Conservation (phyloP, 768 basidiomycete species). For the Collybiopsis luxurians region DNA sequence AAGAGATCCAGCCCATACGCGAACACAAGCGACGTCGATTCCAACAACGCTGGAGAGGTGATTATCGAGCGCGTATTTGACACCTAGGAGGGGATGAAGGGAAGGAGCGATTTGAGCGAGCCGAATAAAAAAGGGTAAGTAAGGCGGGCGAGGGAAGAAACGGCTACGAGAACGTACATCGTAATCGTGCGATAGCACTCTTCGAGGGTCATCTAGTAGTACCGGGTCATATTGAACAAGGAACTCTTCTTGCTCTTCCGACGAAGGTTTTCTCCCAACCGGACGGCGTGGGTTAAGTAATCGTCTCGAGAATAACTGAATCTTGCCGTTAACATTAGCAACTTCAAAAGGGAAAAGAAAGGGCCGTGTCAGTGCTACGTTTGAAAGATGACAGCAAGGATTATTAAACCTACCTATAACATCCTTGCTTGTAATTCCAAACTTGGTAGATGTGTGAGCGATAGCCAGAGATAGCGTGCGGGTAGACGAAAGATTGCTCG, state of each 20-base stretch:
- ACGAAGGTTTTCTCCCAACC: conserved; percentile 64
- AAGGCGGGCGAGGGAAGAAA: neutral
- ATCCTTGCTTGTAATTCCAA: conserved; percentile 85
- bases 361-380: too few relatives aligned
- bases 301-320: conserved; percentile 71
- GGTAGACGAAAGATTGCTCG: conserved; percentile 70
- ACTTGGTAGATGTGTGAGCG: conserved; percentile 77
- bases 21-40: conserved; percentile 89
- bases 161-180: conserved; percentile 13
- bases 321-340: conserved; percentile 69
- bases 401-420: conserved; percentile 68
- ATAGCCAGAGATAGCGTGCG: conserved; percentile 68
- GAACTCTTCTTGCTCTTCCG: conserved; percentile 80
- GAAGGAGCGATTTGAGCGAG: neutral
- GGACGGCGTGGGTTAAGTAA: conserved; percentile 85
- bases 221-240: conserved; percentile 84
- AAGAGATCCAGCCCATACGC: conserved; percentile 89
- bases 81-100: conserved; percentile 39
- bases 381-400: too few relatives aligned
- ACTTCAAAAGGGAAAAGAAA: too few relatives aligned
- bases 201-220: conserved; percentile 64
- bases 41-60: conserved; percentile 81
- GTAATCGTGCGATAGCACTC: conserved; percentile 37
- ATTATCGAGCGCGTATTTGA: conserved; percentile 68
- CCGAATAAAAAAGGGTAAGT: neutral